A percentile compares a stretch with the other conserved stretches of the same genome.
phyloP scores from a whole-genome alignment of 179 eudicot genomes.

The Beta lomatogona region DNA sequence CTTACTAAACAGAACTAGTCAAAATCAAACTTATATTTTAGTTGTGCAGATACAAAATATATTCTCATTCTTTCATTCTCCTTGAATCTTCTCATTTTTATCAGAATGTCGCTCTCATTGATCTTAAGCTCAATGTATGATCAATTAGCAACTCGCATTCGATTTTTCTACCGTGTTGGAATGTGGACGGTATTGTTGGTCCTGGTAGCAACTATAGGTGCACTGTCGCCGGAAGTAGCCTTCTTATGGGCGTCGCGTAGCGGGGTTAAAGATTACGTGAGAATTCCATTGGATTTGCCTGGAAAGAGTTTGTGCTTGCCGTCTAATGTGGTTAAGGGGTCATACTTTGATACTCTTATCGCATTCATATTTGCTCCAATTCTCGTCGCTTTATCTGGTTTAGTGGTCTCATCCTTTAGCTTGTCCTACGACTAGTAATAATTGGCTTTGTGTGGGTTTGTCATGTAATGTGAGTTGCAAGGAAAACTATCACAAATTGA shows the following conservation, averaged over 20 bases:
- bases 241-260: slow-evolving; percentile 5
- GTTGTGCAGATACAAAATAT: background rate
- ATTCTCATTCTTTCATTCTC: background rate
- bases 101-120: slow-evolving; percentile 1
- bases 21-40: background rate
- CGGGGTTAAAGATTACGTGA: slow-evolving; percentile 1
- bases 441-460: no score
- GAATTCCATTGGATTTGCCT: slow-evolving; percentile 24
- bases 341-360: slow-evolving; percentile 13
- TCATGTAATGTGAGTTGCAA: no score
- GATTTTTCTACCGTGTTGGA: background rate
- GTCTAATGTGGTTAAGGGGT: slow-evolving; percentile 8
- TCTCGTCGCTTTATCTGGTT: background rate
- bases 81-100: background rate
- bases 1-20: background rate
- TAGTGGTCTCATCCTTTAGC: background rate
- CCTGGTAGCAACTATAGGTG: background rate
- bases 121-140: slow-evolving; percentile 1
- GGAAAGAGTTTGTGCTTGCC: slow-evolving; percentile 26
- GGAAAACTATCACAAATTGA: no score
- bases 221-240: slow-evolving; percentile 15
- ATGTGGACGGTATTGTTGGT: background rate
- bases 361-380: slow-evolving; percentile 18
- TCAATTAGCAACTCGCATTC: background rate
- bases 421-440: background rate